Base-by-base conservation (phyloP, 768 basidiomycete species). In the Auriscalpium orientale region DNA sequence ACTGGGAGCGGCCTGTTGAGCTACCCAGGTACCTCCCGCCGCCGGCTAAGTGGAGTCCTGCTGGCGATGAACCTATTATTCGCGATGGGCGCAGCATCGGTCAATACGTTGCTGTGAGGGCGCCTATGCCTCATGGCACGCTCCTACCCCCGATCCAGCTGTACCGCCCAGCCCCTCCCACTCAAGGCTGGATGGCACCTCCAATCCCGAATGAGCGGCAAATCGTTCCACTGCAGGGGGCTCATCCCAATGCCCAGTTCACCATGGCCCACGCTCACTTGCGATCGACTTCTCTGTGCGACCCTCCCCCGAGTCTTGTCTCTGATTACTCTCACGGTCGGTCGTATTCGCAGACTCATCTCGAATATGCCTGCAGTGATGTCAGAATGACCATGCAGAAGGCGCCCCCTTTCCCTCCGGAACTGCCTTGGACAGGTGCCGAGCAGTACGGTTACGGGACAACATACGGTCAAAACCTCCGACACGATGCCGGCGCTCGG, bases 31-130 rank as follows among this genome's bases (percentile, higher is more conserved):
- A 64, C 12, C 66, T 89, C 16, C 87, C 87, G 46, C 85, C 88
- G 21, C 88, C 89, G 21, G 82, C 88, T 2, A 83, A 83, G 67
- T 91, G 89, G 89, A 88, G 87, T 64, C 88, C 89, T 49, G 78
- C 83, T 12, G 85, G 78, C n/a, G 87, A 88, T 62, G 89, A 89
- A 62, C 88, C 86, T 16, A 80, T 90, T 56, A 68, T 79, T 34
- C 78, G 82, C 36, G 76, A 80, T 52, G 70, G 73, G 53, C 74
- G 83, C 52, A 67, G 67, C 44, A 79, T 71, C 55, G 80, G 79
- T 2, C 78, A 82, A 45, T 89, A 89, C 56, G 72, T 85, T 45
- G 86, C 85, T 15, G 80, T 84, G 35, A 83, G 82, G 54, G 75
- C 85, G 16, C 68, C 79, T 18, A 67, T 76, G 34, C 63, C 72